Conservation (phyloP, 352 stramenopile species). For the Globisporangium rhizosaccharum region DNA sequence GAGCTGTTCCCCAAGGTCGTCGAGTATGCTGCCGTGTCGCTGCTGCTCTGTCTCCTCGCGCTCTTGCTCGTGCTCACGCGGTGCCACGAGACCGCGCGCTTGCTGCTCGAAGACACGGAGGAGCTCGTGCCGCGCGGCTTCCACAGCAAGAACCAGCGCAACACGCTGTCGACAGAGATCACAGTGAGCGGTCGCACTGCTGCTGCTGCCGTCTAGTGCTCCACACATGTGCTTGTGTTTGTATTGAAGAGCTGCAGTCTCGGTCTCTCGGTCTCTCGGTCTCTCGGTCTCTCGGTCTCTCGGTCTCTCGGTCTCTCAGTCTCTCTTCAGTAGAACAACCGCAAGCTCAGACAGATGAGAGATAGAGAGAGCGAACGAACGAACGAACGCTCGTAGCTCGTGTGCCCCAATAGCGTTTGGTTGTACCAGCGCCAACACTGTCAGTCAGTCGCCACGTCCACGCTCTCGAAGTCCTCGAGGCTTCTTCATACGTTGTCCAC, state of each 20-base stretch:
- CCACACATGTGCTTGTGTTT: background rate
- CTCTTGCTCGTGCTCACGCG: constrained; percentile 40
- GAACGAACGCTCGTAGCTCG: too few relatives aligned
- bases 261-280: too few relatives aligned
- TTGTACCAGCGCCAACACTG: too few relatives aligned
- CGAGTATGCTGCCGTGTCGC: constrained; percentile 3
- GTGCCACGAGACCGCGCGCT: constrained; percentile 44
- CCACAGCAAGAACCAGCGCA: constrained; percentile 21
- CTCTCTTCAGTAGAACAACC: too few relatives aligned
- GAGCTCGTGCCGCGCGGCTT: constrained; percentile 34
- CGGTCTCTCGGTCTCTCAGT: too few relatives aligned
- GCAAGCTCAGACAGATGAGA: too few relatives aligned
- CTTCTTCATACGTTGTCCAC: background rate
- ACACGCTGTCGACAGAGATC: constrained; percentile 3
- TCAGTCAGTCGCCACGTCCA: too few relatives aligned
- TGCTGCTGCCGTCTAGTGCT: background rate
- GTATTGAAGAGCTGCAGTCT: too few relatives aligned
- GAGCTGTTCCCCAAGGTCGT: constrained; percentile 11
- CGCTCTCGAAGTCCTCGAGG: too few relatives aligned
- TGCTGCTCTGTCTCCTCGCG: constrained; percentile 11
- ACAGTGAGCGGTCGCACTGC: background rate
- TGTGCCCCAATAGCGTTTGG: too few relatives aligned
- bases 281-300: too few relatives aligned
- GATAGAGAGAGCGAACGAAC: too few relatives aligned
- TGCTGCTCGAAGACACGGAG: constrained; percentile 56